Conservation (phyloP, 352 stramenopile genomes). For the Globisporangium irregulare region DNA sequence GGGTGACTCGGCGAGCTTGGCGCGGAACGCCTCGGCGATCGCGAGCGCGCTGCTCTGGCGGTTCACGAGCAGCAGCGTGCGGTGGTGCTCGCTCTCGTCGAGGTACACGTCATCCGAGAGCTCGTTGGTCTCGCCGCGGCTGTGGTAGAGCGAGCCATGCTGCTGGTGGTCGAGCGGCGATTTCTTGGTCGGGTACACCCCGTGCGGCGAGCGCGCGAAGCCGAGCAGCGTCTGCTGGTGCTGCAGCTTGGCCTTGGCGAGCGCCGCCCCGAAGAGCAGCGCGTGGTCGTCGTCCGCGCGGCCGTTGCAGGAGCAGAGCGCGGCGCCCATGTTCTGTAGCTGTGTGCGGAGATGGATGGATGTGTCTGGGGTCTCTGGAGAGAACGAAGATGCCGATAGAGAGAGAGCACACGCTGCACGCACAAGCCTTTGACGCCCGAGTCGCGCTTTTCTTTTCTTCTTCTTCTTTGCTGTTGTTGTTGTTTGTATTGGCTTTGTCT, state of each 20-base stretch:
- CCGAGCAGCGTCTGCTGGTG: slow-evolving; percentile 30
- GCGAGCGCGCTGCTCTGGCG: slow-evolving; percentile 41
- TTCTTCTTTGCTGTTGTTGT: slow-evolving; percentile 5
- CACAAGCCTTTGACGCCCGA: neutral
- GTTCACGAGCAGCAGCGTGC: slow-evolving; percentile 18
- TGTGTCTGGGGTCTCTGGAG: neutral
- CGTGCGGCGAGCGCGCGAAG: slow-evolving; percentile 13
- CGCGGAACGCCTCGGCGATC: slow-evolving; percentile 62
- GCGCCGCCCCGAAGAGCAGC: slow-evolving; percentile 15
- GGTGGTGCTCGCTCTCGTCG: slow-evolving; percentile 20
- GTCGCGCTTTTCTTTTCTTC: slow-evolving; percentile 4
- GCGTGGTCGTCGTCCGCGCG: slow-evolving; percentile 35
- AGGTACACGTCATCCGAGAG: slow-evolving; percentile 44
- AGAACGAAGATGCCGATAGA: neutral
- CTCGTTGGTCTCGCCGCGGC: slow-evolving; percentile 53
- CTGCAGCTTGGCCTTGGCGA: slow-evolving; percentile 33
- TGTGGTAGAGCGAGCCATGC: slow-evolving; percentile 38
- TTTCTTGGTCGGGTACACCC: slow-evolving; percentile 5
- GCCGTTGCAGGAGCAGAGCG: slow-evolving; percentile 47
- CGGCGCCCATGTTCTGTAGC: slow-evolving; percentile 35
- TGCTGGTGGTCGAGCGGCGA: slow-evolving; percentile 19
- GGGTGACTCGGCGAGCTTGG: slow-evolving; percentile 66
- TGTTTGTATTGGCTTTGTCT: neutral
- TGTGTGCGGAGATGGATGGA: neutral
- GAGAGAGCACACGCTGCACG: neutral